Base-by-base conservation (phyloP, 371 early-diverging fungal species). In the Coemansia sp. region DNA sequence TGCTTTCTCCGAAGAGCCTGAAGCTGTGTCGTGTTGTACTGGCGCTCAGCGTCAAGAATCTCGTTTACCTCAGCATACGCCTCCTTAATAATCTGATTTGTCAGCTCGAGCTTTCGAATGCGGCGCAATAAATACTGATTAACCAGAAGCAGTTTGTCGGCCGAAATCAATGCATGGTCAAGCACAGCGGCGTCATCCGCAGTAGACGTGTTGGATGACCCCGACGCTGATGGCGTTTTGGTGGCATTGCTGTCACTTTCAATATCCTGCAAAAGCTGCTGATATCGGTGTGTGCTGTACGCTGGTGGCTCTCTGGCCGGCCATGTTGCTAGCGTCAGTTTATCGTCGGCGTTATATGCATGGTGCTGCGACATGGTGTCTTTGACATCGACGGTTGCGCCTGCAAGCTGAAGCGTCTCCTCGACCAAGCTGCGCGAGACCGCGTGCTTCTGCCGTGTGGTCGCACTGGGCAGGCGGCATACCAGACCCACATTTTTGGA, bases 51-150 rank as follows among this genome's bases (percentile, higher is more conserved):
- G 19, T 66, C 66, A 8, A 78, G 66, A 12, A 70, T 74, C 48
- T 78, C 70, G 17, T 66, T 65, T 39, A 78, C 78, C 55, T 74
- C 78, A 13, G 58, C 24, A 29, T 78, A 78, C 19, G 78, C 78
- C 66, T 78, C 78, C 17, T 60, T 61, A 41, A 74, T 48, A 29
- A 78, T 69, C 58, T 75, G 78, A 59, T 77, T 77, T n/a, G 70
- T 70, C 44, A 77, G 60, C 75, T 77, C 78, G 11, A 77, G 78
- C 52, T 77, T 77, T 57, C 78, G 78, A 23, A 77, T 66, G 17
- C 78, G 65, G 32, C 78, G 76, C 59, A 69, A 52, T 40, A 77
- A 48, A 24, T 73, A 63, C 40, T 65, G 59, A 58, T 74, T 77
- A 21, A 58, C 60, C 13, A 56, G 29, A 7, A 67, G 54, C 11